Base-by-base conservation (phyloP, 805 yeast species). In the Candida anglica region DNA sequence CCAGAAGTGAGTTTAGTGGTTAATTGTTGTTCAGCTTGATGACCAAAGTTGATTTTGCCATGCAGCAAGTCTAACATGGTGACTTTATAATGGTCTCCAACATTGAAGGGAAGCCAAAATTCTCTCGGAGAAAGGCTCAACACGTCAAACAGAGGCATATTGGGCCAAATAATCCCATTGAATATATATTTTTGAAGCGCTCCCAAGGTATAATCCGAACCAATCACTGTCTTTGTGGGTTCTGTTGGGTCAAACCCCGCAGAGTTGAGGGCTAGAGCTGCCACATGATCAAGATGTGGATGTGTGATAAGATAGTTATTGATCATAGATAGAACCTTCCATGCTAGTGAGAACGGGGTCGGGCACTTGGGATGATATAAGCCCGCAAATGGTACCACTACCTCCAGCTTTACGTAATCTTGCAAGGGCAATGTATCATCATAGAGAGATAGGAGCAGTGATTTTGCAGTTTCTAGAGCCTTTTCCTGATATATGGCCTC, bases 81-180 rank as follows among this genome's bases (percentile, higher is more conserved):
- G 10, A 63, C 47, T 4, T 41, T n/a, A 32, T 42, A 63, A 15
- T 36, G 46, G 14, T 43, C 42, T 27, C 44, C 52, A 2, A 53
- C 37, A 1, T 27, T 4, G 14, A 48, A 45, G 1, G 39, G 21
- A 3, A 30, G 15, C 15, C 42, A 35, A 28, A 41, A 47, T 11
- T 41, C 39, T 7, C 47, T 33, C 3, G 46, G 15, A 14, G 40
- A 36, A 11, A 64, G 42, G 4, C 48, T 38, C 5, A 66, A 19
- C 13, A 60, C 39, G 19, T 53, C 47, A 28, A 52, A 51, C 30
- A 44, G 47, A 8, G 72, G 63, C 51, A 80, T 58, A 44, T 83
- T 72, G 4, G 97, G 97, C 97, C 97, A 88, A 3, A 85, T 63
- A 4, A 60, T 47, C 28, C 81, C 86, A 54, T 88, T 89, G 59